Percentiles rank a stretch among this genome's conserved stretches.
These are phyloP conservation scores for Rhodotorula sp. DNA, from an alignment of 1,284 basidiomycete genomes.

Conservation along the genomic window DNA sequence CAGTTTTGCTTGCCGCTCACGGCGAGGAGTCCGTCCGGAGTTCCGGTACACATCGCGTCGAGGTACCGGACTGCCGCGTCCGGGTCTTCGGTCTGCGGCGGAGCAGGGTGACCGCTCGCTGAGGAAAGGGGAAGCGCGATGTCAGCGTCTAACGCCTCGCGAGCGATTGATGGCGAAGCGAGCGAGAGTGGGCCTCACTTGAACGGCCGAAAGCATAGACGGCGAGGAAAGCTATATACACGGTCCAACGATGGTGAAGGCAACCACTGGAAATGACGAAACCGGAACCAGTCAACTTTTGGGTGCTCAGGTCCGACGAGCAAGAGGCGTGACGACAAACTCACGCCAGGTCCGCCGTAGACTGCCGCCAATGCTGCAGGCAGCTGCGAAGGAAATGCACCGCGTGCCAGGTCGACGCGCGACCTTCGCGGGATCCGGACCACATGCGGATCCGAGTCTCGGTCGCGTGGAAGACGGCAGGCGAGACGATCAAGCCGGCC, in stretches of 20 bases:
- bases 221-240: slow-evolving; percentile 38
- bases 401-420: slow-evolving; percentile 44
- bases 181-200: slow-evolving; percentile 4
- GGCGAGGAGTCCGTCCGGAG: slow-evolving; percentile 38
- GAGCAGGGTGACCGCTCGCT: slow-evolving; percentile 29
- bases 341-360: slow-evolving; percentile 37
- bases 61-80: slow-evolving; percentile 34
- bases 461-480: slow-evolving; percentile 32
- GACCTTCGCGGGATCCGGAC: slow-evolving; percentile 35
- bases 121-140: background rate
- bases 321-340: background rate
- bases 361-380: slow-evolving; percentile 37
- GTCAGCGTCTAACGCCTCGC: background rate
- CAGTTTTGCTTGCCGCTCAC: slow-evolving; percentile 36
- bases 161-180: background rate
- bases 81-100: slow-evolving; percentile 21
- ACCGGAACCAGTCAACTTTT: background rate
- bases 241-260: slow-evolving; percentile 40
- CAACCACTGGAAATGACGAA: slow-evolving; percentile 23
- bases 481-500: slow-evolving; percentile 40
- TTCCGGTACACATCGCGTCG: slow-evolving; percentile 39
- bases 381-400: slow-evolving; percentile 41
- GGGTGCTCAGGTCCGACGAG: background rate
- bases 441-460: slow-evolving; percentile 33
- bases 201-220: slow-evolving; percentile 39